These are phyloP conservation scores for Cladosporium halotolerans DNA, from an alignment of 2,329 filamentous ascomycete species.

Conservation along the genomic window DNA sequence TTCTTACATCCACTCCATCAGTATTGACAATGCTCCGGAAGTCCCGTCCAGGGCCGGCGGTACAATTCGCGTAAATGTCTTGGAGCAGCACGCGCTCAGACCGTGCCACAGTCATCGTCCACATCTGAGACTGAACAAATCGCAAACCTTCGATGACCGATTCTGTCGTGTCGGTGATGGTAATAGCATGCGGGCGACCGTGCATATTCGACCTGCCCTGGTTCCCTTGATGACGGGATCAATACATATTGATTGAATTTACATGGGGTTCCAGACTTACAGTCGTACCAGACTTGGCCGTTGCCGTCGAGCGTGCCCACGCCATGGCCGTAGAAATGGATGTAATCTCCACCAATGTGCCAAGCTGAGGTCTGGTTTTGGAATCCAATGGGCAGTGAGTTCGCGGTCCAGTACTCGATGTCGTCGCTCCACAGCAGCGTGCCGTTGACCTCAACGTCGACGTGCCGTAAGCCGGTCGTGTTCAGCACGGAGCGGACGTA, in stretches of 20 bases:
- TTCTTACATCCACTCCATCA: slow-evolving; percentile 49
- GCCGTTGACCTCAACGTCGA: slow-evolving; percentile 44
- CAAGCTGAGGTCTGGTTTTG: slow-evolving; percentile 52
- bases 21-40: slow-evolving; percentile 33
- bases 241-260: neutral
- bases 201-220: slow-evolving; percentile 25
- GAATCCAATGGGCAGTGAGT: slow-evolving; percentile 47
- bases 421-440: slow-evolving; percentile 40
- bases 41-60: slow-evolving; percentile 23
- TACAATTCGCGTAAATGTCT: slow-evolving; percentile 50
- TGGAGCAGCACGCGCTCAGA: slow-evolving; percentile 43
- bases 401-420: slow-evolving; percentile 47
- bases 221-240: slow-evolving; percentile 27
- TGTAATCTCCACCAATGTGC: slow-evolving; percentile 48
- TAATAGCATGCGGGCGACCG: slow-evolving; percentile 48
- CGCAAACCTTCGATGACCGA: slow-evolving; percentile 44
- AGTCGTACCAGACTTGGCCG: slow-evolving; percentile 54
- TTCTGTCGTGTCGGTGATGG: slow-evolving; percentile 46
- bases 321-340: slow-evolving; percentile 46
- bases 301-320: slow-evolving; percentile 53
- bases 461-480: slow-evolving; percentile 41
- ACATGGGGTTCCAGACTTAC: slow-evolving; percentile 18
- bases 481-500: slow-evolving; percentile 47
- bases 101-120: slow-evolving; percentile 47
- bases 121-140: slow-evolving; percentile 56